Evolutionary conservation across 2,329 filamentous ascomycete genomes (phyloP).

Genomic region (Ceratocystis huliohia): DNA sequence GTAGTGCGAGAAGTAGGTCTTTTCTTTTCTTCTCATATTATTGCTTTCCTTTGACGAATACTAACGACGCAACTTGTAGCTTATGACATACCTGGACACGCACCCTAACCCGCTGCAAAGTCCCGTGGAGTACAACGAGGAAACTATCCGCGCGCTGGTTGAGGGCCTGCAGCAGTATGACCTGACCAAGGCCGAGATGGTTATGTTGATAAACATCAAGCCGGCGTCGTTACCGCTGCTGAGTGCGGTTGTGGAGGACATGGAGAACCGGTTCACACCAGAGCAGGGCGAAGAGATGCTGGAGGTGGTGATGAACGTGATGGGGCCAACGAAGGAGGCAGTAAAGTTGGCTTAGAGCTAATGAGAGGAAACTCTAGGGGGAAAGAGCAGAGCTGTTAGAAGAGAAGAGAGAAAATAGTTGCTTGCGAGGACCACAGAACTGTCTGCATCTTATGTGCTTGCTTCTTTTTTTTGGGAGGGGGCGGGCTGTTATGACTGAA

Average conservation of each 20-base stretch:
- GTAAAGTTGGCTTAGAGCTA: conserved; percentile 24
- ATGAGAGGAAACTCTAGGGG: conserved; percentile 23
- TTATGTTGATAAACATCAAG: conserved; percentile 56
- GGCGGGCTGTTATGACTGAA: no score
- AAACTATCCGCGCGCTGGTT: conserved; percentile 42
- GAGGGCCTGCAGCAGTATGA: conserved; percentile 43
- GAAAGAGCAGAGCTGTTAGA: no score
- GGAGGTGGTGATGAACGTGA: conserved; percentile 41
- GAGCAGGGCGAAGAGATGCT: conserved; percentile 49
- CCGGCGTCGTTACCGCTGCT: conserved; percentile 45
- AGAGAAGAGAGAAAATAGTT: no score
- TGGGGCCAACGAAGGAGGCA: conserved; percentile 35
- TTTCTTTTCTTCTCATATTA: conserved; percentile 3
- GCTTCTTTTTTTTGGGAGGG: no score
- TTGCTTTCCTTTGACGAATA: neutral
- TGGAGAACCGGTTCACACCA: conserved; percentile 46
- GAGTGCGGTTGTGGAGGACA: conserved; percentile 53
- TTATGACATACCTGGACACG: conserved; percentile 47
- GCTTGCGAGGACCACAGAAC: no score
- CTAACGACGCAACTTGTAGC: conserved; percentile 29
- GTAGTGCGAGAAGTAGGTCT: conserved; percentile 50
- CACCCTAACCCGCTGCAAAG: conserved; percentile 43
- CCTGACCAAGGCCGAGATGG: conserved; percentile 53
- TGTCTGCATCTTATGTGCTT: no score
- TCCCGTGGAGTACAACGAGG: conserved; percentile 40